Conservation (phyloP, 257 asterid genomes). For the Solanum lycopersicoides region DNA sequence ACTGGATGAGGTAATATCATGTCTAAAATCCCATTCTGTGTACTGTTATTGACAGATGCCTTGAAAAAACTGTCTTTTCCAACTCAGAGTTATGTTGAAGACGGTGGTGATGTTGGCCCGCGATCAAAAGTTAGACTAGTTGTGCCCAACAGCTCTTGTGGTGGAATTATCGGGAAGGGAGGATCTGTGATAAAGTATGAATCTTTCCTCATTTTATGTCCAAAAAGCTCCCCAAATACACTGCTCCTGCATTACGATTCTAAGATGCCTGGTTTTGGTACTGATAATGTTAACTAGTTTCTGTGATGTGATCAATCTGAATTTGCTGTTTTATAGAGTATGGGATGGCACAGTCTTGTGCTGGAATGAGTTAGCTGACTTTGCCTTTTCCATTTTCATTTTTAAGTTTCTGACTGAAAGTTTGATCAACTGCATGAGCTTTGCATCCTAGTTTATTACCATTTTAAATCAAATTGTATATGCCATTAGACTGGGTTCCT, state of each 20-base stretch:
- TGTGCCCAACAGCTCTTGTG: conserved; percentile 96
- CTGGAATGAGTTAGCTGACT: not conserved
- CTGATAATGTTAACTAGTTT: not conserved
- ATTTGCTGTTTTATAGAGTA: not conserved
- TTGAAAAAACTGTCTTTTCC: not conserved
- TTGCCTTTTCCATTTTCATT: not conserved
- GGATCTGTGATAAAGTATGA: conserved; percentile 80
- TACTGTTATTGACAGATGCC: not conserved
- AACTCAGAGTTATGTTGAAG: conserved; percentile 65
- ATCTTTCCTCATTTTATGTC: not conserved
- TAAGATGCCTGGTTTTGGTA: not conserved
- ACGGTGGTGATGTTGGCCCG: conserved; percentile 56
- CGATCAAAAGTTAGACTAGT: conserved; percentile 67
- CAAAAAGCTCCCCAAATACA: not conserved
- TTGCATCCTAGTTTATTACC: not conserved
- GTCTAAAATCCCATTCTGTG: not conserved
- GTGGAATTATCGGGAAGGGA: conserved; percentile 97
- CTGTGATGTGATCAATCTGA: not conserved
- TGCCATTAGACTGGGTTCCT: not conserved
- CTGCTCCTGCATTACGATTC: not conserved
- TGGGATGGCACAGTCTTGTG: not conserved
- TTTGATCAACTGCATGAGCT: not conserved
- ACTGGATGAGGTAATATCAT: conserved; percentile 60
- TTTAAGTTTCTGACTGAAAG: not conserved
- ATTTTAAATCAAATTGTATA: not conserved